phyloP scores from a whole-genome alignment of 805 yeast genomes.

The Candida tibetensis region DNA sequence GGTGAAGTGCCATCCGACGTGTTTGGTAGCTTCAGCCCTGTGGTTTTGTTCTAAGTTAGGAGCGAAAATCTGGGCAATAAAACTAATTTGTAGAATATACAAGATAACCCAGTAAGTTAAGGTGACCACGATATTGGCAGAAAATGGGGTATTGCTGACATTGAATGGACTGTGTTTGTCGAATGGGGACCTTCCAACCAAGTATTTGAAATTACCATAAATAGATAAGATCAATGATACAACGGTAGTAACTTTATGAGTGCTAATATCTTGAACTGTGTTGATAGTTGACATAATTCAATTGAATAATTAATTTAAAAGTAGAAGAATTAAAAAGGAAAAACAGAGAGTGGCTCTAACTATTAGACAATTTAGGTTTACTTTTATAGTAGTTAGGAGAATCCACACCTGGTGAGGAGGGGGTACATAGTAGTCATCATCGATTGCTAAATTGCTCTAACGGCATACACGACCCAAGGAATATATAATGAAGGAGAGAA shows the following conservation, averaged over 20 bases:
- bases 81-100: constrained; percentile 51
- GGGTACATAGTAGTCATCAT: no score
- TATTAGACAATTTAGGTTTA: no score
- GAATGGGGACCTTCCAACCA: constrained; percentile 52
- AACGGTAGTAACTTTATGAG: constrained; percentile 46
- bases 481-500: no score
- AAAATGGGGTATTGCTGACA: constrained; percentile 67
- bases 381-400: no score
- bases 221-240: constrained; percentile 54
- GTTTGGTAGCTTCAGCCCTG: constrained; percentile 26
- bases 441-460: no score
- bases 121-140: constrained; percentile 49
- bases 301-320: no score
- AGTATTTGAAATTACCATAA: constrained; percentile 54
- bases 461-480: no score
- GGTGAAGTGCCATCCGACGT: constrained; percentile 61
- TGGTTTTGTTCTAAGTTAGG: constrained; percentile 22
- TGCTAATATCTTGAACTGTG: constrained; percentile 9
- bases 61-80: constrained; percentile 44
- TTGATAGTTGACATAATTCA: constrained; percentile 1
- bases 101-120: constrained; percentile 58
- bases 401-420: no score
- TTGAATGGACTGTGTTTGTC: constrained; percentile 48
- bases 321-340: no score
- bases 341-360: no score